Conservation (phyloP, 164 flowering plant genomes). For the Brasenia schreberi region DNA sequence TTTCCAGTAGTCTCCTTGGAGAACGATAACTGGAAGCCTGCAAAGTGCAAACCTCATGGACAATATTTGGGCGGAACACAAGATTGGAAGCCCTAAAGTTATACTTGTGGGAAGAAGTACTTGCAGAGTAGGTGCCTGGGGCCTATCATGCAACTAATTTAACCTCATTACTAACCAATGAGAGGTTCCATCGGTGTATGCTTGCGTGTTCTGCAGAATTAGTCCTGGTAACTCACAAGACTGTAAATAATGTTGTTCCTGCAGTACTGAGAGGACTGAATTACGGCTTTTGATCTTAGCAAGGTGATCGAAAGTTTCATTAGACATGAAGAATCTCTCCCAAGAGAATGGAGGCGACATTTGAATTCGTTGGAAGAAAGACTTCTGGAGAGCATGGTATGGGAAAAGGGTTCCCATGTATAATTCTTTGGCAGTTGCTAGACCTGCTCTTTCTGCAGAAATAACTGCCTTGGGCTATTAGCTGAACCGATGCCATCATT, state of each 20-base stretch:
- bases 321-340: constrained; percentile 91
- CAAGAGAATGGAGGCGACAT: constrained; percentile 88
- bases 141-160: too few species aligned
- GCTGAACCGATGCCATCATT: constrained; percentile 98
- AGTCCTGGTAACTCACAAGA: constrained; percentile 90
- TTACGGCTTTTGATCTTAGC: constrained; percentile 98
- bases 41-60: constrained; percentile 73
- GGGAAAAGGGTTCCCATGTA: constrained; percentile 99
- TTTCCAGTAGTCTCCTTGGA: constrained; percentile 60
- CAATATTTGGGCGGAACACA: constrained; percentile 88
- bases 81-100: constrained; percentile 75
- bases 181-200: constrained; percentile 99
- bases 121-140: too few species aligned
- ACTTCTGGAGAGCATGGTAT: constrained; percentile 91
- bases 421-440: constrained; percentile 87
- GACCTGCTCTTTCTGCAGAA: constrained; percentile 60
- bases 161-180: constrained; percentile 80
- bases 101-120: constrained; percentile 82
- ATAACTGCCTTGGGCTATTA: constrained; percentile 67
- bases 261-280: constrained; percentile 86
- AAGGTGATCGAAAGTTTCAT: constrained; percentile 98
- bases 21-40: constrained; percentile 43
- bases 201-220: constrained; percentile 98
- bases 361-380: constrained; percentile 91
- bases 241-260: constrained; percentile 94